These are phyloP conservation scores for Akanthomyces lecanii DNA, from an alignment of 2,329 filamentous ascomycete species.

Conservation along the genomic window DNA sequence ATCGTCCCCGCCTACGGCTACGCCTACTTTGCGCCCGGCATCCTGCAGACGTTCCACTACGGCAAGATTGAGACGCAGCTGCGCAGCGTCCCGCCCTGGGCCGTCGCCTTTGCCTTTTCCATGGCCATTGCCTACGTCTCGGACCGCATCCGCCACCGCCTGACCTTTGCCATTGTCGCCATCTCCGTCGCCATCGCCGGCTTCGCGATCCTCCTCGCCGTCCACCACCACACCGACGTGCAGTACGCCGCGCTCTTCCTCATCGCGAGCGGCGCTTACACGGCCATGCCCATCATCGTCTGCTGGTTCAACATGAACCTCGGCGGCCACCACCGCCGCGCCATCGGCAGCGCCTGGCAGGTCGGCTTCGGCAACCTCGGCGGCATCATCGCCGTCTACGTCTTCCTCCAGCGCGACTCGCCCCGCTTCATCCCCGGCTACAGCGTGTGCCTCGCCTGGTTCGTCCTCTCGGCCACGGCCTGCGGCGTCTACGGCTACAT, in stretches of 20 bases:
- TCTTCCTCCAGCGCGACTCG: constrained; percentile 62
- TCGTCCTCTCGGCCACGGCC: constrained; percentile 59
- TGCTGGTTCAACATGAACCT: constrained; percentile 84
- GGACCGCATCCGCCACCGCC: constrained; percentile 69
- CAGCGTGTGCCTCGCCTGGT: constrained; percentile 70
- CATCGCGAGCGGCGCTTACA: constrained; percentile 73
- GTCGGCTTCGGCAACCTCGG: constrained; percentile 76
- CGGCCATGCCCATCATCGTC: constrained; percentile 83
- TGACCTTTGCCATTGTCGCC: constrained; percentile 66
- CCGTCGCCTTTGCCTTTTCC: constrained; percentile 70
- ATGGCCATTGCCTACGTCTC: constrained; percentile 70
- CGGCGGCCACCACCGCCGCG: constrained; percentile 65
- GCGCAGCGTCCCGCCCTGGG: constrained; percentile 56
- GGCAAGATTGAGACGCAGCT: constrained; percentile 53
- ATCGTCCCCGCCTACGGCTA: constrained; percentile 75
- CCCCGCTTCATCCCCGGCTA: constrained; percentile 70
- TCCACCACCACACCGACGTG: constrained; percentile 62
- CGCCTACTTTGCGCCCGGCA: constrained; percentile 71
- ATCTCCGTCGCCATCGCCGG: constrained; percentile 70
- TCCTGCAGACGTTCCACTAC: constrained; percentile 65
- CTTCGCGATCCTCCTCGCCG: constrained; percentile 67
- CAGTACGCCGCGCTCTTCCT: constrained; percentile 82
- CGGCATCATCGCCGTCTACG: constrained; percentile 72
- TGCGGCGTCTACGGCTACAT: constrained; percentile 57
- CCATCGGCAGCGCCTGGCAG: constrained; percentile 71